These are phyloP conservation scores for Lophium mytilinum DNA, from an alignment of 495 filamentous ascomycete species.

Conservation along the genomic window DNA sequence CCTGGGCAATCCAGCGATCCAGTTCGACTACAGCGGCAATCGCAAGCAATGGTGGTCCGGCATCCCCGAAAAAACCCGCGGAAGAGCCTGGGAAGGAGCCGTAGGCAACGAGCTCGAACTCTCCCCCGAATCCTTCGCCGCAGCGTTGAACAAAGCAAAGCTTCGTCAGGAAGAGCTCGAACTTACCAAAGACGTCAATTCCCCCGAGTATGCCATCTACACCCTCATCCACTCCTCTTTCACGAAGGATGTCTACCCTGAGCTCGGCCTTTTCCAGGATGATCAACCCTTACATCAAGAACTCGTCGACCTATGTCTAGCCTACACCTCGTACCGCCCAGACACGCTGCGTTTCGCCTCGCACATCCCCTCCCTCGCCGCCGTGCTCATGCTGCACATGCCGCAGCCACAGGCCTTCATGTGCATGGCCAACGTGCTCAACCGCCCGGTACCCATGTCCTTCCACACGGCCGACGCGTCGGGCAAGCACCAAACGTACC, in stretches of 20 bases:
- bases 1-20: conserved; percentile 70
- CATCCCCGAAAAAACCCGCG: conserved; percentile 68
- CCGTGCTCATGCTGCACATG: conserved; percentile 77
- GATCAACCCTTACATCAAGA: conserved; percentile 64
- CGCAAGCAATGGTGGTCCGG: conserved; percentile 94
- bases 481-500: conserved; percentile 64
- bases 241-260: conserved; percentile 64
- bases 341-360: conserved; percentile 50
- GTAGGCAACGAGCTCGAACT: conserved; percentile 85
- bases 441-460: conserved; percentile 77
- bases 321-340: conserved; percentile 87
- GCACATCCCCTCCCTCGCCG: conserved; percentile 61
- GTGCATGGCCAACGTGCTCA: conserved; percentile 78
- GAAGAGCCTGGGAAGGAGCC: conserved; percentile 75
- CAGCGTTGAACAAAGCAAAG: too few species aligned
- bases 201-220: background rate
- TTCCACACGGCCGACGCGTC: conserved; percentile 73
- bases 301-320: conserved; percentile 72
- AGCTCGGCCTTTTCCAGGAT: conserved; percentile 72
- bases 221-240: conserved; percentile 61
- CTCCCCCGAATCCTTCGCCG: conserved; percentile 54
- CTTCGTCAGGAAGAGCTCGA: background rate
- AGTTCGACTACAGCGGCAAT: conserved; percentile 45
- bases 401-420: conserved; percentile 67
- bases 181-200: too few species aligned